A percentile compares a stretch with the other conserved stretches of the same genome.
Conservation (phyloP, 1,139 yeast genomes). For the Arxiozyma heterogenica region DNA sequence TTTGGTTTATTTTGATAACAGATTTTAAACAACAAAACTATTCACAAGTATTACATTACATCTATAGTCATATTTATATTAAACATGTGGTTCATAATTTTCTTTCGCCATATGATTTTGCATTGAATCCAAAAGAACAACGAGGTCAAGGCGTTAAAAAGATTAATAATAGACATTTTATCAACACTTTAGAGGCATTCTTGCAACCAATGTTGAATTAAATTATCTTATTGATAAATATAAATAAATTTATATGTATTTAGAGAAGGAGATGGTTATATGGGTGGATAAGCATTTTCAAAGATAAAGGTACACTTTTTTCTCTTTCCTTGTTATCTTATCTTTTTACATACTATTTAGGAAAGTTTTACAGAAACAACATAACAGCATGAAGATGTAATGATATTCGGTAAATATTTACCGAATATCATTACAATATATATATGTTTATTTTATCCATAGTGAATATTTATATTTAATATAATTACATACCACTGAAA, state of each 20-base stretch:
- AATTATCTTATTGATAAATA: constrained; percentile 4
- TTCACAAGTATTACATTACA: constrained; percentile 50
- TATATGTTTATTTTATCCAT: background rate
- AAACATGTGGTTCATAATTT: constrained; percentile 58
- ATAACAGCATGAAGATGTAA: too few relatives aligned
- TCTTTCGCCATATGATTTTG: constrained; percentile 27
- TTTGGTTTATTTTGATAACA: constrained; percentile 66
- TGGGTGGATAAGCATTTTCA: too few relatives aligned
- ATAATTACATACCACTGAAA: constrained; percentile 12
- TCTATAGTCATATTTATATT: constrained; percentile 61
- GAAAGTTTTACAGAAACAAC: too few relatives aligned
- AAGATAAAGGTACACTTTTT: too few relatives aligned
- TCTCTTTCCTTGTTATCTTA: too few relatives aligned
- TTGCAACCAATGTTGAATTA: constrained; percentile 25
- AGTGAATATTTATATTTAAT: too few relatives aligned
- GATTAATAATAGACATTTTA: constrained; percentile 25
- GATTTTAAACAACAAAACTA: constrained; percentile 58
- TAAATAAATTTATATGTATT: background rate
- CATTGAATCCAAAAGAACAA: constrained; percentile 22
- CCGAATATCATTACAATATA: background rate
- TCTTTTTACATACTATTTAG: too few relatives aligned
- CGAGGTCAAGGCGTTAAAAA: constrained; percentile 28
- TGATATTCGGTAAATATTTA: background rate
- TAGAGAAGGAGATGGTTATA: too few relatives aligned
- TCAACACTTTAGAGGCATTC: constrained; percentile 23